A percentile compares a stretch with the other conserved stretches of the same genome.
phyloP scores from a whole-genome alignment of 495 filamentous ascomycete species.

The Ascobolus immersus region DNA sequence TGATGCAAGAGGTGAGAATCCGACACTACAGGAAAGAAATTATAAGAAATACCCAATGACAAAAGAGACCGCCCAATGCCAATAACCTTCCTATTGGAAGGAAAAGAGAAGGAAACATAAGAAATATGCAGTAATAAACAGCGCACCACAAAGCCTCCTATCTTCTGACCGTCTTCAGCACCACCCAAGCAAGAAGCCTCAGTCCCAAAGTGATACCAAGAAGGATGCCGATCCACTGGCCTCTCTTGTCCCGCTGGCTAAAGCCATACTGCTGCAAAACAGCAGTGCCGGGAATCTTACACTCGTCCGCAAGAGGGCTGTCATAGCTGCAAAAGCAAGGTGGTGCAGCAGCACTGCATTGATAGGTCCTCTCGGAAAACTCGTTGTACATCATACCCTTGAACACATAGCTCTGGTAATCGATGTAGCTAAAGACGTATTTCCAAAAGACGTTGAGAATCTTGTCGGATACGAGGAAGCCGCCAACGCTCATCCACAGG shows the following conservation, averaged over 20 bases:
- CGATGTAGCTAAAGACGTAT: slow-evolving; percentile 65
- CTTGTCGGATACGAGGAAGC: slow-evolving; percentile 47
- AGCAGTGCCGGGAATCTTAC: slow-evolving; percentile 38
- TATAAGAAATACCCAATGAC: too few species aligned
- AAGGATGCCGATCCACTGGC: slow-evolving; percentile 51
- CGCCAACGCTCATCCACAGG: slow-evolving; percentile 62
- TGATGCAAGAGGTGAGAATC: too few species aligned
- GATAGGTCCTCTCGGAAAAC: slow-evolving; percentile 35
- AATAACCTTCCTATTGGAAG: too few species aligned
- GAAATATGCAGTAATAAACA: too few species aligned
- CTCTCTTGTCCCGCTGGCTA: slow-evolving; percentile 30
- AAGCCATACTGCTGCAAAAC: slow-evolving; percentile 47
- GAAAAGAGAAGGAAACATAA: too few species aligned
- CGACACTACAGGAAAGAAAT: too few species aligned
- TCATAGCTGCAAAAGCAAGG: slow-evolving; percentile 45
- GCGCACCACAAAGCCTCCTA: too few species aligned
- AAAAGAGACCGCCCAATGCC: too few species aligned
- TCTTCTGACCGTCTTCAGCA: slow-evolving; percentile 6
- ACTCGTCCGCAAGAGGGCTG: slow-evolving; percentile 33
- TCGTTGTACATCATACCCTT: slow-evolving; percentile 83
- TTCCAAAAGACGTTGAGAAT: slow-evolving; percentile 59
- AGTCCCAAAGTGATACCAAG: slow-evolving; percentile 48
- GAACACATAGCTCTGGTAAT: slow-evolving; percentile 46
- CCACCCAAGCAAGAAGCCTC: slow-evolving; percentile 29
- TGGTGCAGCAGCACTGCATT: slow-evolving; percentile 21